Evolutionary conservation across 2,329 filamentous ascomycete genomes (phyloP).

Genomic region (Pestalotiopsis sp.): DNA sequence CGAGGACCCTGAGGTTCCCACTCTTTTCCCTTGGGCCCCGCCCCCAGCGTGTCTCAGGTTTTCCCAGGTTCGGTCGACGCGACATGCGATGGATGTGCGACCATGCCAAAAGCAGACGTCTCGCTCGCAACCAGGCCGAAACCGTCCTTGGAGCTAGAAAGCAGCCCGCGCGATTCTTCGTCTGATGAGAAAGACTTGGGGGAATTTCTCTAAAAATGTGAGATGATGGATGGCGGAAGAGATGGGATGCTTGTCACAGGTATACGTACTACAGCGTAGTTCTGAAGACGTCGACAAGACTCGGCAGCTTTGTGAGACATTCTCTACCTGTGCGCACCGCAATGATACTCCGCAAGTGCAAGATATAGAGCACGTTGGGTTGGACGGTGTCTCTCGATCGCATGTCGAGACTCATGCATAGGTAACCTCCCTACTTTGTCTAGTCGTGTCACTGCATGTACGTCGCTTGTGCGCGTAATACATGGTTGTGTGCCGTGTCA

Average conservation of each 20-base stretch:
- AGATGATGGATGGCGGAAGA: not conserved
- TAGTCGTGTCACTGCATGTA: not conserved
- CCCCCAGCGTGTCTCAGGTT: conserved; percentile 7
- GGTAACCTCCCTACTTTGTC: not conserved
- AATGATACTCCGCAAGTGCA: not conserved
- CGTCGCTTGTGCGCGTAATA: not conserved
- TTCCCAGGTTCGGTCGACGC: conserved; percentile 7
- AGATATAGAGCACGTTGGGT: not conserved
- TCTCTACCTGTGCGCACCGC: not conserved
- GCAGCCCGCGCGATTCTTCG: not conserved
- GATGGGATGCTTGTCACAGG: not conserved
- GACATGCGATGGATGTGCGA: not conserved
- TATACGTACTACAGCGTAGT: not conserved
- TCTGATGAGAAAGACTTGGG: not conserved
- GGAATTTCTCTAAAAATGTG: not conserved
- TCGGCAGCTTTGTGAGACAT: not conserved
- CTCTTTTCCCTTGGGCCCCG: not conserved
- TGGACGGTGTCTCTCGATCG: not conserved
- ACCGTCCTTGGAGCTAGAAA: not conserved
- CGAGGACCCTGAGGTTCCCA: not conserved
- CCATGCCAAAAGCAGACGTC: not conserved
- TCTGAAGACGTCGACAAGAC: not conserved
- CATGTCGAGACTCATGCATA: not conserved
- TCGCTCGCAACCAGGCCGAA: not conserved
- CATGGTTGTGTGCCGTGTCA: not conserved